Percentiles rank a stretch among this genome's conserved stretches.
phyloP scores from a whole-genome alignment of 495 filamentous ascomycete species.

The Cercophora scortea region DNA sequence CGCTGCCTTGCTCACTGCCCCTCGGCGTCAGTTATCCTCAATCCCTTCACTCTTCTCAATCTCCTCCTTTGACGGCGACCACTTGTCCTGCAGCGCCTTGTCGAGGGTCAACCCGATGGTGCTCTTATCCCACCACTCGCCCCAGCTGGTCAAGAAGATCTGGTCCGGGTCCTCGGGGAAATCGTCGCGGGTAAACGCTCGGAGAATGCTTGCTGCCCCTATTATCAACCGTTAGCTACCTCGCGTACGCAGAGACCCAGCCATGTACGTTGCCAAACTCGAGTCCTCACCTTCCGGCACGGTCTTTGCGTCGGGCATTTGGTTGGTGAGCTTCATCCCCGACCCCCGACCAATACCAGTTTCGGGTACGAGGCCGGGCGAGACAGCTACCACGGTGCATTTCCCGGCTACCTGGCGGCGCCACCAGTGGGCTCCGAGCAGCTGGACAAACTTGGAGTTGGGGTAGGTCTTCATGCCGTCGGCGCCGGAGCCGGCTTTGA shows the following conservation, averaged over 20 bases:
- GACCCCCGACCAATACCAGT: slow-evolving; percentile 22
- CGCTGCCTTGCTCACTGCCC: no score
- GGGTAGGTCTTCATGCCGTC: slow-evolving; percentile 16
- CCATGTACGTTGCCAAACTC: background rate
- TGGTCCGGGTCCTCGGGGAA: slow-evolving; percentile 37
- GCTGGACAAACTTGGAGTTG: slow-evolving; percentile 35
- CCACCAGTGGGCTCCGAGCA: slow-evolving; percentile 42
- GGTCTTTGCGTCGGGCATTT: slow-evolving; percentile 30
- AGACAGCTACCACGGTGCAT: slow-evolving; percentile 35
- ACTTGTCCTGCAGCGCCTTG: slow-evolving; percentile 35
- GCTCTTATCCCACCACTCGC: slow-evolving; percentile 42
- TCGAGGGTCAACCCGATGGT: slow-evolving; percentile 26
- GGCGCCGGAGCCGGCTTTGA: slow-evolving; percentile 21
- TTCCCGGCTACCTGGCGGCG: slow-evolving; percentile 32
- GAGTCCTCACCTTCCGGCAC: slow-evolving; percentile 28
- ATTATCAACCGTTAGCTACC: background rate
- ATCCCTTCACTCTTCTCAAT: slow-evolving; percentile 32
- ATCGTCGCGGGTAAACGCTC: slow-evolving; percentile 32
- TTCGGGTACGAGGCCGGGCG: slow-evolving; percentile 33
- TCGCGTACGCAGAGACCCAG: background rate
- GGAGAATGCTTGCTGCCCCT: slow-evolving; percentile 34
- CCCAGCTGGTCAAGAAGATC: slow-evolving; percentile 41
- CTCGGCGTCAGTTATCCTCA: no score
- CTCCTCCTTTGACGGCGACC: slow-evolving; percentile 32
- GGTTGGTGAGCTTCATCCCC: slow-evolving; percentile 5